These are phyloP conservation scores for Cryptococcus maquisensis DNA, from an alignment of 1,284 basidiomycete genomes.

Conservation along the genomic window DNA sequence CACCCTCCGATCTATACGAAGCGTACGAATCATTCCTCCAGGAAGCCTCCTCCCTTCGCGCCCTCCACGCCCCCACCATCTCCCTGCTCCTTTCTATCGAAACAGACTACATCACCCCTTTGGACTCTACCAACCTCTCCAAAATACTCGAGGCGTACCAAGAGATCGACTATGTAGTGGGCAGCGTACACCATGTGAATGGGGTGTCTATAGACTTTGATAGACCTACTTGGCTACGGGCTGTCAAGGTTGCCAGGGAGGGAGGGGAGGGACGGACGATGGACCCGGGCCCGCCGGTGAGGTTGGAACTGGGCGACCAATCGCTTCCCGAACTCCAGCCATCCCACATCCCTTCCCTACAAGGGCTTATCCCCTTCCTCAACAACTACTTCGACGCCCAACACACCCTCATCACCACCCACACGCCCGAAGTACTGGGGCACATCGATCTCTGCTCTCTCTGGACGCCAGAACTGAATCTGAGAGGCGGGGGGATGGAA, in stretches of 20 bases:
- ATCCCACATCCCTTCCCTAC: conserved; percentile 12
- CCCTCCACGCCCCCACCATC: conserved; percentile 53
- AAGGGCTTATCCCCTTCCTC: conserved; percentile 52
- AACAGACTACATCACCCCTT: conserved; percentile 76
- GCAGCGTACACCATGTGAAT: conserved; percentile 88
- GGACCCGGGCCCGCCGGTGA: conserved; percentile 12
- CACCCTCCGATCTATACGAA: conserved; percentile 30
- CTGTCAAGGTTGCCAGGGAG: conserved; percentile 13
- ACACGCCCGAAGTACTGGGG: conserved; percentile 84
- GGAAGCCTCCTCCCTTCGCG: conserved; percentile 73
- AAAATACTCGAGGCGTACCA: conserved; percentile 55
- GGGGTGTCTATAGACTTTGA: conserved; percentile 93
- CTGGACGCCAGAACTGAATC: conserved; percentile 60
- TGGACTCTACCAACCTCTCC: conserved; percentile 58
- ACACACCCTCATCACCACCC: conserved; percentile 61
- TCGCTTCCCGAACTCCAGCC: conserved; percentile 6
- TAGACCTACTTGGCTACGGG: conserved; percentile 35
- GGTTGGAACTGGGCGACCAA: conserved; percentile 3
- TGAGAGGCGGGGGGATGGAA: conserved; percentile 53
- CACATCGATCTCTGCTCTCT: conserved; percentile 88
- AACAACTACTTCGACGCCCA: conserved; percentile 78
- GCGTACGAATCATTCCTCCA: conserved; percentile 30
- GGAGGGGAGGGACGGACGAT: conserved; percentile 13
- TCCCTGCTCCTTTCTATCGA: conserved; percentile 84
- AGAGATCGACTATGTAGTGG: conserved; percentile 84